Base-by-base conservation (phyloP, 208 protist species). In the Crithidia expoeki region DNA sequence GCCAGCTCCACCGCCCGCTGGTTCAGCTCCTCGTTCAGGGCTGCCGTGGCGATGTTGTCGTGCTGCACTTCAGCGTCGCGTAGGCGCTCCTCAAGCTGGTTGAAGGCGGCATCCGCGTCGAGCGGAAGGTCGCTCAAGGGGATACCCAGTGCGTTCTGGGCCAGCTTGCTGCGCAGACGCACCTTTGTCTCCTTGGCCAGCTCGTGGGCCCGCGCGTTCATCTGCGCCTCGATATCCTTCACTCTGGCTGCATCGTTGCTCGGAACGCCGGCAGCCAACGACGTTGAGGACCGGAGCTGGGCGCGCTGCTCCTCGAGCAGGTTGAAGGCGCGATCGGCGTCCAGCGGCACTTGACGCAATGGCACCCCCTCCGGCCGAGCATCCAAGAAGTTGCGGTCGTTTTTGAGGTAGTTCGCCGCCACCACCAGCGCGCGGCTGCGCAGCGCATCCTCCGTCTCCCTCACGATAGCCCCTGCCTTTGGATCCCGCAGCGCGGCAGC, bases 371-470 rank as follows among this genome's bases (percentile, higher is more conserved):
- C 79, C 5, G 81, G 77, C 1, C 72, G 61, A 0, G 40, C 30
- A 51, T 87, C 84, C 25, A 93, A 44, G 60, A 82, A 93, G 53
- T 49, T 68, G 32, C 87, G 87, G 60, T 93, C 83, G 42, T 61
- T 73, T 38, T 65, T 67, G 16, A 92, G 51, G 14, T 59, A 52
- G 23, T 59, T 47, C 51, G 58, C 63, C 2, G 84, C 86, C 10
- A 92, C 36, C 0, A 59, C 74, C 36, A 79, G 67, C 7, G 81
- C 86, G 42, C 86, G 86, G 14, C 46, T 70, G 9, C 79, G 81
- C 47, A 93, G 71, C n/a, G 74, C 67, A 12, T 68, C 68, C 63
- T 89, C 84, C 0, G 83, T 50, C 2, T 52, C 70, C 23, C 59
- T 47, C 47, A 74, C 66, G 2, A 55, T 52, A 0, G 68, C 70